Evolutionary conservation across 108 stramenopile species (phyloP), one percentile per base, ranked within the genome.

Genomic region (Seminavis robusta): DNA sequence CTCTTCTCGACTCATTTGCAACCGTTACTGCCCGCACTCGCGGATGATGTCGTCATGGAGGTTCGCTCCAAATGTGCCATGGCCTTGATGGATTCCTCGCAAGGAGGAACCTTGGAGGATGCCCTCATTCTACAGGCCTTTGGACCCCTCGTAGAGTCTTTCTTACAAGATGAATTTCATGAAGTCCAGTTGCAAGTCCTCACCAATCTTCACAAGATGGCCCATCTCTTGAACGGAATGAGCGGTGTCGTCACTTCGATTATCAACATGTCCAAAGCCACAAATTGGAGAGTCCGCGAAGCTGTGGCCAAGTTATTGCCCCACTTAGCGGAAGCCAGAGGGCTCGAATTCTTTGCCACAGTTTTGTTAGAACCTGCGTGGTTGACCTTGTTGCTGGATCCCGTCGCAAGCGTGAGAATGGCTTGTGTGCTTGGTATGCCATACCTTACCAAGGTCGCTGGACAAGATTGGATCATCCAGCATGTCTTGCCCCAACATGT

Each of bases 181-280:
- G 92, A 94, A 71, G 92, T 94, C 15, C 88, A 94, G 63, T 63
- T 94, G 44, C 88, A 88, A 69, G 86, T 94, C 27, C 73, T 94
- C 33, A 76, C 77, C 42, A 90, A 90, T 52, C 69, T 94, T 34
- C 78, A 81, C 67, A 79, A 80, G 30, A 73, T 94, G 16, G 74
- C 85, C 34, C 88, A 81, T 58, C 52, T 94, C 8, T 63, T 94
- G 46, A 72, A 76, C 40, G 77, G 81, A 34, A 84, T 90, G 84
- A 83, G 83, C 56, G 79, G 82, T 10, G 86, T 94, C 24, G 88
- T 94, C 0, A 67, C 56, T 32, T 68, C 73, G n/a, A 80, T 94
- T 46, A 47, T 88, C 34, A 72, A 81, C 52, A 89, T 94, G 88
- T 71, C 86, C 24, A 87, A 80, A 50, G 84, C 82, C 20, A 79